Evolutionary conservation across 2,329 filamentous ascomycete genomes (phyloP).

Genomic region (Dactylellina sp.): DNA sequence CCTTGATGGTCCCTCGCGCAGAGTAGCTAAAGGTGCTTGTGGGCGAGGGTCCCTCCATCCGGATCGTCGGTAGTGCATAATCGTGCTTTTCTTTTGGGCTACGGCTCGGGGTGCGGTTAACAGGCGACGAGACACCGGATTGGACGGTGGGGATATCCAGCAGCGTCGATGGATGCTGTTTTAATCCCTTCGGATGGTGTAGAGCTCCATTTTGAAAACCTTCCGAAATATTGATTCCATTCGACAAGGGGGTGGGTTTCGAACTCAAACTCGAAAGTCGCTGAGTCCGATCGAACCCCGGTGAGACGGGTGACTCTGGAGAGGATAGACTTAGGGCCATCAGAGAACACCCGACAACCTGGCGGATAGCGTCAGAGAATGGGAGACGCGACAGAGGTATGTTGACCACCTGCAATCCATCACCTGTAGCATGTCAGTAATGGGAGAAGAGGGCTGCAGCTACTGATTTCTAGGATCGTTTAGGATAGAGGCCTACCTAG

Average conservation of each 20-base stretch:
- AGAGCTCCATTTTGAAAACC: slow-evolving; percentile 28
- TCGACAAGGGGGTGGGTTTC: slow-evolving; percentile 44
- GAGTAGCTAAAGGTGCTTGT: slow-evolving; percentile 43
- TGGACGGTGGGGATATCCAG: slow-evolving; percentile 46
- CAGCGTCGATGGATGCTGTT: slow-evolving; percentile 35
- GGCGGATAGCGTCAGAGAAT: slow-evolving; percentile 28
- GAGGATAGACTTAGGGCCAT: slow-evolving; percentile 52
- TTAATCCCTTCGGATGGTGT: slow-evolving; percentile 41
- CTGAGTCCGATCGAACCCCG: slow-evolving; percentile 49
- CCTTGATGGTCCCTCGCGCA: slow-evolving; percentile 50
- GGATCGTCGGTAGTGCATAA: slow-evolving; percentile 40
- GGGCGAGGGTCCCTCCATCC: slow-evolving; percentile 47
- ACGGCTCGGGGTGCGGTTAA: slow-evolving; percentile 32
- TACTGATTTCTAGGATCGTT: background rate
- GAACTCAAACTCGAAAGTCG: slow-evolving; percentile 48
- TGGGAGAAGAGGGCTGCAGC: background rate
- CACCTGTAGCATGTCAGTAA: slow-evolving; percentile 30
- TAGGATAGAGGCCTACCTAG: background rate
- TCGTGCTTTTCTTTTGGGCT: slow-evolving; percentile 52
- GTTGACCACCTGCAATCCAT: slow-evolving; percentile 53
- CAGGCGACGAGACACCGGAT: background rate
- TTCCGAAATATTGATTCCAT: slow-evolving; percentile 44
- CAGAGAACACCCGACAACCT: slow-evolving; percentile 33
- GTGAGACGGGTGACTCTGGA: slow-evolving; percentile 45
- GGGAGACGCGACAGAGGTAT: slow-evolving; percentile 35